Conservation (phyloP, 495 filamentous ascomycete genomes). For the Podospora fimiseda region DNA sequence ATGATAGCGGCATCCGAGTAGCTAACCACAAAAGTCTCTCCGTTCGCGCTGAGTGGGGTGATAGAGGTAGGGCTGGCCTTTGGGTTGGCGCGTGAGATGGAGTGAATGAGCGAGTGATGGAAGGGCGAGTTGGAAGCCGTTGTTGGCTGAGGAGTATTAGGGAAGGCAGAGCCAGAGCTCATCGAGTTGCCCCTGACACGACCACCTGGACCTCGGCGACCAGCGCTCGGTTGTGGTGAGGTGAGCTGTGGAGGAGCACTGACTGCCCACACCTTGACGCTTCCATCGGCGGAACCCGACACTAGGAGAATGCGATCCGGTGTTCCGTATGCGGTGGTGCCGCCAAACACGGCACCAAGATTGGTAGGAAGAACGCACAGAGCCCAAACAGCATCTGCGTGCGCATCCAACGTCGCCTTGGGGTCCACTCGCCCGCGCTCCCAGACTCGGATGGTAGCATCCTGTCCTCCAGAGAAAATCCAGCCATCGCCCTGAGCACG, state of each 20-base stretch:
- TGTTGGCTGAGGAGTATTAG: slow-evolving; percentile 82
- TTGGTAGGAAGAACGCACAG: slow-evolving; percentile 90
- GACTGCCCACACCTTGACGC: slow-evolving; percentile 88
- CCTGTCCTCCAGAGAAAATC: slow-evolving; percentile 96
- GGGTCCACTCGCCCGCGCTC: slow-evolving; percentile 89
- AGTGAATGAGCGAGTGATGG: slow-evolving; percentile 66
- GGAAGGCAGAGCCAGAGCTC: slow-evolving; percentile 83
- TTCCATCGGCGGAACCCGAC: slow-evolving; percentile 86
- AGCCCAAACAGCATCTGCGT: slow-evolving; percentile 93
- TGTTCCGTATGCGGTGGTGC: slow-evolving; percentile 59
- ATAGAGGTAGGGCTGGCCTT: slow-evolving; percentile 83
- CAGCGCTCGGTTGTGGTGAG: slow-evolving; percentile 57
- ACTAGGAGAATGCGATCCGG: slow-evolving; percentile 83
- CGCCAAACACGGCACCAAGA: slow-evolving; percentile 68
- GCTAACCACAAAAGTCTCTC: slow-evolving; percentile 88
- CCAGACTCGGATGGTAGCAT: slow-evolving; percentile 90
- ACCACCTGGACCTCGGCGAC: slow-evolving; percentile 66
- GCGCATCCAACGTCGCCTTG: slow-evolving; percentile 89
- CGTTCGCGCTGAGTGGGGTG: slow-evolving; percentile 73
- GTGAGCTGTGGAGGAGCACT: slow-evolving; percentile 81
- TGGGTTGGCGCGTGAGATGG: slow-evolving; percentile 64
- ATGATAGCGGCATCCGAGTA: slow-evolving; percentile 85
- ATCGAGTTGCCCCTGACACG: slow-evolving; percentile 83
- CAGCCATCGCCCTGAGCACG: slow-evolving; percentile 83
- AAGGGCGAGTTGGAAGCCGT: slow-evolving; percentile 58